Percentiles rank a stretch among this genome's conserved stretches.
phyloP scores from a whole-genome alignment of 306 rosid species.

The Phaseolus lunatus region DNA sequence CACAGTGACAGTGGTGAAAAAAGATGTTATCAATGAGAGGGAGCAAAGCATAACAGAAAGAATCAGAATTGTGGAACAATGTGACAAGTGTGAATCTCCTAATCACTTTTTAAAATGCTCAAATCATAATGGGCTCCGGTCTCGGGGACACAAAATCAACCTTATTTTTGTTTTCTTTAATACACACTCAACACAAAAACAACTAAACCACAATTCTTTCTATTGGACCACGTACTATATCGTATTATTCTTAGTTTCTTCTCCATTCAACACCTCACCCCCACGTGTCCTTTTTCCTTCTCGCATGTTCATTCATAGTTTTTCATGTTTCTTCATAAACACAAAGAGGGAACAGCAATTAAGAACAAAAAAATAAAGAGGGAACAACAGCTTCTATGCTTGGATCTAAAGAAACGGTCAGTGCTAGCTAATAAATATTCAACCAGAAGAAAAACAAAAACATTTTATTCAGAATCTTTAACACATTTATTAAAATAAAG shows the following conservation, averaged over 20 bases:
- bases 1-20: not conserved
- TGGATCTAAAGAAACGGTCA: constrained; percentile 57
- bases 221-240: not conserved
- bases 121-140: constrained; percentile 38
- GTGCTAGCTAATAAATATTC: constrained; percentile 35
- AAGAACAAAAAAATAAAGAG: not conserved
- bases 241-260: not conserved
- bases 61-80: constrained; percentile 30
- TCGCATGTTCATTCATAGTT: constrained; percentile 32
- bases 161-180: constrained; percentile 19
- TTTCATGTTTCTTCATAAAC: constrained; percentile 17
- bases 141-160: constrained; percentile 51
- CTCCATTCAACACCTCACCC: constrained; percentile 40
- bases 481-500: too few species aligned
- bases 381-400: constrained; percentile 36
- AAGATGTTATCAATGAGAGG: constrained; percentile 33
- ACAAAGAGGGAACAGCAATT: constrained; percentile 12
- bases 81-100: constrained; percentile 49
- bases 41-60: constrained; percentile 28
- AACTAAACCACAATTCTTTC: constrained; percentile 9
- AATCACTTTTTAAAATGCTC: constrained; percentile 41
- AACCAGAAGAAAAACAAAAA: constrained; percentile 24
- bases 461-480: not conserved
- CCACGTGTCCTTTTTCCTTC: constrained; percentile 49
- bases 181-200: constrained; percentile 16